Conservation (phyloP, 306 rosid species). For the Prunus salicina region DNA sequence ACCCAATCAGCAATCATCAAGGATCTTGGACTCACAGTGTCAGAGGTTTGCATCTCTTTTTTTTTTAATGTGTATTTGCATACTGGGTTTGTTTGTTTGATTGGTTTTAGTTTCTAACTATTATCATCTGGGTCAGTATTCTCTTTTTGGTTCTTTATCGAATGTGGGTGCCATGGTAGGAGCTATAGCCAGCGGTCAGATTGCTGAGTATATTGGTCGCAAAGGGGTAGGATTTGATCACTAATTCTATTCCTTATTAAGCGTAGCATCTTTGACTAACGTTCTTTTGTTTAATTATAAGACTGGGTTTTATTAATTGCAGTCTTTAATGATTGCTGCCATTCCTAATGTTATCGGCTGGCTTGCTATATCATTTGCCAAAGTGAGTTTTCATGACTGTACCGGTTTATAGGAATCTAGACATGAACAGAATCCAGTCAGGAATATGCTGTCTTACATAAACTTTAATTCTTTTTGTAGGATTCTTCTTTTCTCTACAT, state of each 20-base stretch:
- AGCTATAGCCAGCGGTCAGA: constrained; percentile 95
- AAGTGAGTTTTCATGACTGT: constrained; percentile 43
- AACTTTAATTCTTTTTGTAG: constrained; percentile 32
- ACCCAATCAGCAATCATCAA: constrained; percentile 76
- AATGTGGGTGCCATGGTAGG: constrained; percentile 99
- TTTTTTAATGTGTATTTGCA: neutral
- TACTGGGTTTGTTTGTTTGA: neutral
- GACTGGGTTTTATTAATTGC: constrained; percentile 28
- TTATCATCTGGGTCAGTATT: constrained; percentile 49
- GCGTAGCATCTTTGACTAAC: neutral
- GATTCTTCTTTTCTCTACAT: constrained; percentile 89
- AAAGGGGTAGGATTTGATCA: constrained; percentile 69
- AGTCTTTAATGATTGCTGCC: constrained; percentile 93
- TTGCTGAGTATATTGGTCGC: constrained; percentile 89
- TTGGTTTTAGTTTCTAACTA: constrained; percentile 12
- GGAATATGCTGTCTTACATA: neutral
- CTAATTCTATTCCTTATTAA: constrained; percentile 1
- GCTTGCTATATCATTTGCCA: constrained; percentile 86
- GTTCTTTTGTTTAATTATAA: neutral
- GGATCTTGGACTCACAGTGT: constrained; percentile 80
- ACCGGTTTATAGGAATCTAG: neutral
- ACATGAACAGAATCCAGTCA: constrained; percentile 8
- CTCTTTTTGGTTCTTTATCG: constrained; percentile 86
- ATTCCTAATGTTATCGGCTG: constrained; percentile 92
- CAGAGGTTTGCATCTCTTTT: constrained; percentile 57